Evolutionary conservation across 345 rosid species (phyloP).

Genomic region (Odontarrhena argentea): DNA sequence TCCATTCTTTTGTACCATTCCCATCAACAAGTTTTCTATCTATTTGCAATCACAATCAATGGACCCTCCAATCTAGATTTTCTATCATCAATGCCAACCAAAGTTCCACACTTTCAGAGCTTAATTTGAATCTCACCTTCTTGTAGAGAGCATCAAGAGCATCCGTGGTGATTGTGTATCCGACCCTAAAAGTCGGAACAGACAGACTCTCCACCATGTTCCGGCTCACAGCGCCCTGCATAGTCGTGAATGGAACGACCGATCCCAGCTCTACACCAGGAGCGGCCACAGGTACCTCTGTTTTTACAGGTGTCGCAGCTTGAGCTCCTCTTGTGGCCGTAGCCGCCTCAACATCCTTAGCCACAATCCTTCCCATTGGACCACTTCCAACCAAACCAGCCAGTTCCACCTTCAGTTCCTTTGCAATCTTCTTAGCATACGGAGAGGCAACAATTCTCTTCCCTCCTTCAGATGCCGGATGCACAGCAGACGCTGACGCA

Average conservation of each 20-base stretch:
- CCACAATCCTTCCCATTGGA: constrained; percentile 92
- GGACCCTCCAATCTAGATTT: background rate
- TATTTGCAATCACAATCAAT: constrained; percentile 16
- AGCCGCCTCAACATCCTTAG: constrained; percentile 87
- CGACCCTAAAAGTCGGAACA: constrained; percentile 92
- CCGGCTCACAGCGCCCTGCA: constrained; percentile 84
- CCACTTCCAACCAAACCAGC: constrained; percentile 71
- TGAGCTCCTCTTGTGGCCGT: constrained; percentile 33
- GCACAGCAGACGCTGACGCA: constrained; percentile 50
- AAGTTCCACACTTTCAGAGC: background rate
- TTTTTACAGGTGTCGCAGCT: constrained; percentile 19
- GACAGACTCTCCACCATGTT: constrained; percentile 85
- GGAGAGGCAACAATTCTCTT: constrained; percentile 88
- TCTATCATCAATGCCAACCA: background rate
- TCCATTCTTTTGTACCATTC: background rate
- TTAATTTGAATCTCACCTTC: constrained; percentile 55
- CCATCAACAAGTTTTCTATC: constrained; percentile 12
- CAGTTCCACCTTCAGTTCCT: constrained; percentile 82
- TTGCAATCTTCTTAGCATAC: constrained; percentile 81
- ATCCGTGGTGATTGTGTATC: constrained; percentile 75
- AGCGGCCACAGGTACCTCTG: constrained; percentile 31
- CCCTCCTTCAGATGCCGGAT: constrained; percentile 89
- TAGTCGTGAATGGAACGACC: constrained; percentile 84
- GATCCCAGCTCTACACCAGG: constrained; percentile 53
- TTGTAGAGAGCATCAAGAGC: constrained; percentile 89